Evolutionary conservation across 1,139 yeast genomes (phyloP), one percentile per base, ranked within the genome.

Genomic region (Debaryomyces sp.): DNA sequence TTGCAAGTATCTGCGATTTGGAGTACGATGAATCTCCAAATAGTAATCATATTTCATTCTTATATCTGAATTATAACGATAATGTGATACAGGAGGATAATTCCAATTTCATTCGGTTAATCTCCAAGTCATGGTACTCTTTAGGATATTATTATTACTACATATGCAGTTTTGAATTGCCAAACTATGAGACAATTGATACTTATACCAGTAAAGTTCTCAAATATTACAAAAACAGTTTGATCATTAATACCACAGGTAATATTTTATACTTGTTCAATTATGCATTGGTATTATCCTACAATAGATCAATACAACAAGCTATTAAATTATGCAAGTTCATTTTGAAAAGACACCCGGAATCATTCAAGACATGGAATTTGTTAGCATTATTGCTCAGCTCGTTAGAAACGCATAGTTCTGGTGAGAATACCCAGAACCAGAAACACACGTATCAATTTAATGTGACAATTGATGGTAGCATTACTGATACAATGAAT

Each of bases 311-410:
- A 12, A 52, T 69, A 26, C 56, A 58, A 26, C 63, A 66, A n/a
- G 62, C 79, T 17, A 51, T 67, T 22, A 75, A 68, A 54, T 63
- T 76, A 50, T 68, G 76, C 55, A 76, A 75, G 53, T 75, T 73
- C 52, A 73, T 73, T 15, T 65, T 76, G 59, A 74, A 73, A 49
- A 67, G 69, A 53, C 73, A 60, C 48, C 80, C 80, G 0, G 78
- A 75, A 53, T 67, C 74, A 4, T 76, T 76, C 63, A 71, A 69
- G 50, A 71, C 78, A 0, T 76, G 81, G 81, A 75, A 76, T 53
- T 65, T 76, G 51, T 61, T 76, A 51, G 72, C 70, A 0, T 66
- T 76, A 44, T 53, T 70, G 10, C 55, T 66, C 23, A 57, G 71
- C 12, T 59, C 73, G 5, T 57, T 64, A 37, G 74, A 71, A 44